These are phyloP conservation scores for Trichoderma afroharzianum DNA, from an alignment of 2,329 filamentous ascomycete species.

Conservation along the genomic window DNA sequence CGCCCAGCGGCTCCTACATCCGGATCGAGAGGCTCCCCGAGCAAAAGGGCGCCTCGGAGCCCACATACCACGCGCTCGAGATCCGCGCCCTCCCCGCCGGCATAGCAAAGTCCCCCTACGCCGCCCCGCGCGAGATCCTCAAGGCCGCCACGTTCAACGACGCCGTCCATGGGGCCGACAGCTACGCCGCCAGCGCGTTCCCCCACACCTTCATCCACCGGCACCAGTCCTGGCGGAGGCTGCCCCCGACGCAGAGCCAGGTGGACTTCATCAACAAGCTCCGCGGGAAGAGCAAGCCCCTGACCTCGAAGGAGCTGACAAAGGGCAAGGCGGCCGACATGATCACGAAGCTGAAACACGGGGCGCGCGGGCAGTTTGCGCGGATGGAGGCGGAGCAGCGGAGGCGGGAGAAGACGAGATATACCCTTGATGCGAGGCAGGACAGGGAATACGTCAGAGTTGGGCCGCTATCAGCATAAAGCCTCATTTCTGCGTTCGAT, in stretches of 20 bases:
- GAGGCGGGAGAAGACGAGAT: conserved; percentile 39
- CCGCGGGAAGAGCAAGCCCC: conserved; percentile 48
- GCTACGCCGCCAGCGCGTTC: conserved; percentile 65
- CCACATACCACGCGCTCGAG: conserved; percentile 43
- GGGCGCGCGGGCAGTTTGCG: conserved; percentile 63
- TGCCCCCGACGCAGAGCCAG: conserved; percentile 61
- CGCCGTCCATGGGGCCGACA: conserved; percentile 82
- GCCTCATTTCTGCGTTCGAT: background rate
- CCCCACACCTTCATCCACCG: conserved; percentile 64
- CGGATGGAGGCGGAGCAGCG: conserved; percentile 51
- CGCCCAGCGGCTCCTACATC: conserved; percentile 59
- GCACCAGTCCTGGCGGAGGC: conserved; percentile 65
- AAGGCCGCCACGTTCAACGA: conserved; percentile 63
- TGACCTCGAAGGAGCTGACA: conserved; percentile 57
- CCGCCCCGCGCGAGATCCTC: conserved; percentile 65
- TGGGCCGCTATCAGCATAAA: conserved; percentile 45
- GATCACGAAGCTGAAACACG: conserved; percentile 89
- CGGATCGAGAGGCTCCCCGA: conserved; percentile 44
- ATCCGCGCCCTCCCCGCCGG: conserved; percentile 45
- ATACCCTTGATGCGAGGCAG: conserved; percentile 38
- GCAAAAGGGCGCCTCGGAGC: conserved; percentile 24
- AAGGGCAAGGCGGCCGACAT: conserved; percentile 84
- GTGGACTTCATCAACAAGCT: conserved; percentile 68
- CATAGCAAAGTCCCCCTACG: conserved; percentile 56
- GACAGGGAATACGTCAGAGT: conserved; percentile 52